These are phyloP conservation scores for Fusarium lateritium DNA, from an alignment of 2,329 filamentous ascomycete genomes.

Conservation along the genomic window DNA sequence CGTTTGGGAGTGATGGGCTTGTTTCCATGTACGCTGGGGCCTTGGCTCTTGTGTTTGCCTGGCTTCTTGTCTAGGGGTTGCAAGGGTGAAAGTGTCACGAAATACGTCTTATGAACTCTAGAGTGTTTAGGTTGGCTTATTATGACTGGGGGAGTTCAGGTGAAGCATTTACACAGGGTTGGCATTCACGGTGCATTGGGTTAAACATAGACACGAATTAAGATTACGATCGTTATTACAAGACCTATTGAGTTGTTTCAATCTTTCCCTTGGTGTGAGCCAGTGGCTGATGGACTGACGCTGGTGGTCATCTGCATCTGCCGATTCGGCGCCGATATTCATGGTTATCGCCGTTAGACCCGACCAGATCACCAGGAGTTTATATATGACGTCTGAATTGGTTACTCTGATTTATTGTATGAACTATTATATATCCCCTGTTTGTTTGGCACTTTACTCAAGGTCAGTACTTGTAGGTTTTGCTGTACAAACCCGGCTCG, in stretches of 20 bases:
- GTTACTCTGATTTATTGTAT: background rate
- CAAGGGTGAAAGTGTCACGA: background rate
- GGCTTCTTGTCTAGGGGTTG: slow-evolving; percentile 28
- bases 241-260: background rate
- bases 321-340: slow-evolving; percentile 44
- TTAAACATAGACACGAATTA: background rate
- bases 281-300: background rate
- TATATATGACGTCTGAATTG: background rate
- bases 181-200: slow-evolving; percentile 5
- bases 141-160: background rate
- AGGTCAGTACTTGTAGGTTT: background rate
- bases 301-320: slow-evolving; percentile 11
- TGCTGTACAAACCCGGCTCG: background rate
- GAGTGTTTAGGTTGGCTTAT: background rate
- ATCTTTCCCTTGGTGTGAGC: background rate
- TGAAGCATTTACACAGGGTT: background rate
- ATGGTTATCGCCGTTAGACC: slow-evolving; percentile 40
- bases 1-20: background rate
- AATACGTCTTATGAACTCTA: background rate
- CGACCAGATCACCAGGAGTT: slow-evolving; percentile 12
- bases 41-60: slow-evolving; percentile 36
- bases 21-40: slow-evolving; percentile 25
- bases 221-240: background rate
- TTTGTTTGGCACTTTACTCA: background rate
- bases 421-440: background rate